phyloP scores from a whole-genome alignment of 768 basidiomycete species.

The Podaxis sp. region DNA sequence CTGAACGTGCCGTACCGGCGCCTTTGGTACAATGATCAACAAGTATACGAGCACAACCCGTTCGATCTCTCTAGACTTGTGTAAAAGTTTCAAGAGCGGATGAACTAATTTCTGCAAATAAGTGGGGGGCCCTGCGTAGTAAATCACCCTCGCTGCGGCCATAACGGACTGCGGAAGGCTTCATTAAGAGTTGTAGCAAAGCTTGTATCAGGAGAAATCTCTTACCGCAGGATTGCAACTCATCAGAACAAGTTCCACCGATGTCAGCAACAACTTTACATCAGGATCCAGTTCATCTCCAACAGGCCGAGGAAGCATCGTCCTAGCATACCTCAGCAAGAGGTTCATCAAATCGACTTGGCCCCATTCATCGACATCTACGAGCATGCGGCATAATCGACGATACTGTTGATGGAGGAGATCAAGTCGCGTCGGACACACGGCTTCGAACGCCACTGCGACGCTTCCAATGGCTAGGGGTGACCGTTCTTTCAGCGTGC shows the following conservation, averaged over 20 bases:
- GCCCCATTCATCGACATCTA: conserved; percentile 97
- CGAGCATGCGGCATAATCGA: conserved; percentile 75
- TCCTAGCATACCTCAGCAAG: conserved; percentile 77
- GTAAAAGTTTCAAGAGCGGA: conserved; percentile 75
- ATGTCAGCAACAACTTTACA: conserved; percentile 69
- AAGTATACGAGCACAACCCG: conserved; percentile 75
- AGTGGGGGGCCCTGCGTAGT: conserved; percentile 66
- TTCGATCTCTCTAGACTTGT: conserved; percentile 68
- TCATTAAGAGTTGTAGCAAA: background rate
- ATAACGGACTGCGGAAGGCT: conserved; percentile 64
- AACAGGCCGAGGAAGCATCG: conserved; percentile 73
- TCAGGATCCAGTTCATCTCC: conserved; percentile 74
- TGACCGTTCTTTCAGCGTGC: conserved; percentile 69
- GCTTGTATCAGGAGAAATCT: background rate
- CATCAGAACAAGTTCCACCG: conserved; percentile 76
- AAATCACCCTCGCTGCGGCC: conserved; percentile 70
- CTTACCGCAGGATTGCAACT: conserved; percentile 86
- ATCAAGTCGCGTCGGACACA: conserved; percentile 87
- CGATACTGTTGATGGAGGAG: conserved; percentile 89
- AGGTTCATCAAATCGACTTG: conserved; percentile 80
- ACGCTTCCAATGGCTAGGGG: conserved; percentile 88
- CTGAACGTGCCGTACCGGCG: conserved; percentile 53
- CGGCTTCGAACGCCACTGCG: conserved; percentile 77
- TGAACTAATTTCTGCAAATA: conserved; percentile 56
- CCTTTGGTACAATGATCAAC: conserved; percentile 56